Conservation (phyloP, 2,329 filamentous ascomycete species). For the Ascocoryne sarcoides region DNA sequence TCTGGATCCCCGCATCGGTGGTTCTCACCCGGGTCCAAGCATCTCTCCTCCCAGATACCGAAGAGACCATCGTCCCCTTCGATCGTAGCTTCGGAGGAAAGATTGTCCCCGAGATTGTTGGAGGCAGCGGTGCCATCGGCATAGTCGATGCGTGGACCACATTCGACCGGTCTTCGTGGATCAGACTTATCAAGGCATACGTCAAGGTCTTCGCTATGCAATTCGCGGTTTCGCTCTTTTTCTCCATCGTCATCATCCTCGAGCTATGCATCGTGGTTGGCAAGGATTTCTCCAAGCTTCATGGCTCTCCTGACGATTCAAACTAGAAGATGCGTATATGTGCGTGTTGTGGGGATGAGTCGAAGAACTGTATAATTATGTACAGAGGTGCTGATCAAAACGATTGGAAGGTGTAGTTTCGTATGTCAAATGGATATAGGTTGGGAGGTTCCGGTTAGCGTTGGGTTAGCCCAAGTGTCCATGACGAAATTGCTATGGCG, state of each 20-base stretch:
- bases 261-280: conserved; percentile 43
- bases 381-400: no score
- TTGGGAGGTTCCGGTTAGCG: no score
- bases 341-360: no score
- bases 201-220: conserved; percentile 58
- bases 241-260: conserved; percentile 41
- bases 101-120: conserved; percentile 65
- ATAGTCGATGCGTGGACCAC: conserved; percentile 71
- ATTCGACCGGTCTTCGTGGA: conserved; percentile 64
- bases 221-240: conserved; percentile 37
- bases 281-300: conserved; percentile 14
- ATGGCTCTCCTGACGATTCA: no score
- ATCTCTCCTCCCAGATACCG: conserved; percentile 70
- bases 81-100: conserved; percentile 78
- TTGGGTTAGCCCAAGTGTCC: no score
- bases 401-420: no score
- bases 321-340: no score
- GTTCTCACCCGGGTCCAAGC: conserved; percentile 78
- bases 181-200: conserved; percentile 66
- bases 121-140: conserved; percentile 61
- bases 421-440: no score
- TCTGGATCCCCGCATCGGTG: conserved; percentile 68
- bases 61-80: conserved; percentile 81
- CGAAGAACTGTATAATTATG: no score
- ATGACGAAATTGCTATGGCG: no score